A percentile compares a stretch with the other conserved stretches of the same genome.
Conservation (phyloP, 257 asterid genomes). For the Oldenlandia corymbosa region DNA sequence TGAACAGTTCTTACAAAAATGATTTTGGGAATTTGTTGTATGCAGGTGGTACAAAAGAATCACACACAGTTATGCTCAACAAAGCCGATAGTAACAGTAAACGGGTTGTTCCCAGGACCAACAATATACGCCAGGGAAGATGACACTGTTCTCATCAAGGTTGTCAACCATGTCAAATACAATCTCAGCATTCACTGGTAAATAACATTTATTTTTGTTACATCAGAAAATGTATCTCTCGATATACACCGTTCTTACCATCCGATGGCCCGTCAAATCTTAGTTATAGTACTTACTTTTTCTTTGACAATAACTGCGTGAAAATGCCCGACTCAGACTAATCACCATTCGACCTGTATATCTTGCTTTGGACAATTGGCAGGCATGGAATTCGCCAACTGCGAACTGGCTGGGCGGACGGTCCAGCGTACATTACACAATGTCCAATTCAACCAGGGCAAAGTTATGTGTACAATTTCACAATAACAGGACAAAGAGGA, state of each 20-base stretch:
- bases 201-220: neutral
- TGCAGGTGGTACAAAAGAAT: conserved; percentile 41
- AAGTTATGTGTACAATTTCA: conserved; percentile 31
- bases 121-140: conserved; percentile 53
- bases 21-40: neutral
- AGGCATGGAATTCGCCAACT: conserved; percentile 41
- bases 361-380: too few species aligned
- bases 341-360: too few species aligned
- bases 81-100: conserved; percentile 48
- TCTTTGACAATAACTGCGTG: too few species aligned
- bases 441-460: conserved; percentile 37
- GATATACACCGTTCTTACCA: too few species aligned
- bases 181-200: conserved; percentile 57
- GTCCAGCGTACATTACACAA: conserved; percentile 37
- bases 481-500: conserved; percentile 34
- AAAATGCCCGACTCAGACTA: too few species aligned
- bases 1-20: too few species aligned
- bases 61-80: conserved; percentile 42
- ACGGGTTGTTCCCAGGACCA: conserved; percentile 63
- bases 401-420: conserved; percentile 40
- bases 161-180: conserved; percentile 47
- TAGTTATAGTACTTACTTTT: too few species aligned
- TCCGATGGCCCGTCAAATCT: too few species aligned
- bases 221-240: too few species aligned
- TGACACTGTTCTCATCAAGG: conserved; percentile 47